Percentiles rank a stretch among this genome's conserved stretches.
Evolutionary conservation across 139 green algal species (phyloP).

Genomic region (Deuterostichococcus epilithicus): DNA sequence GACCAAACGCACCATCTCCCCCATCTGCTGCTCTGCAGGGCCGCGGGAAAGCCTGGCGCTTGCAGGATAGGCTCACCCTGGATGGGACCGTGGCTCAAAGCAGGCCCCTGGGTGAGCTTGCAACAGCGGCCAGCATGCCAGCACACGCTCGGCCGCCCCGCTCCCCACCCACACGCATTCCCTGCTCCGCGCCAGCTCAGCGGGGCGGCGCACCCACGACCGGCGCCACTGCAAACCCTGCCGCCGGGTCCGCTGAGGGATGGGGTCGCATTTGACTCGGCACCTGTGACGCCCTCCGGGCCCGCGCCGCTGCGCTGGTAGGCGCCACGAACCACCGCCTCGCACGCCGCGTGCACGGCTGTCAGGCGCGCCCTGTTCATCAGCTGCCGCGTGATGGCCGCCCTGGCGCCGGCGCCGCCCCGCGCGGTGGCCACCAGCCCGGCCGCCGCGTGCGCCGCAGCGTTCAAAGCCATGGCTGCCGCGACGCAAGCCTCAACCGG

Average conservation of each 20-base stretch:
- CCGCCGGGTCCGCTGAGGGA: no score
- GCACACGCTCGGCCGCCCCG: conserved; percentile 1
- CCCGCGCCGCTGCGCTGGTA: neutral
- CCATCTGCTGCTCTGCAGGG: conserved; percentile 29
- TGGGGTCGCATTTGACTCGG: no score
- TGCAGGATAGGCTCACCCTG: neutral
- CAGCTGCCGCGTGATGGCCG: neutral
- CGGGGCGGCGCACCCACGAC: neutral
- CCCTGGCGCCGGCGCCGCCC: no score
- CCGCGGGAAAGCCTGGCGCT: neutral
- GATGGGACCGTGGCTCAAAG: neutral
- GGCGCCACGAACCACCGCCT: neutral
- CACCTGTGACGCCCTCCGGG: neutral
- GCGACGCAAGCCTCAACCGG: neutral
- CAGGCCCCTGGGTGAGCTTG: neutral
- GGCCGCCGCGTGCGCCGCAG: no score
- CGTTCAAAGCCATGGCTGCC: neutral
- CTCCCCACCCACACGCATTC: neutral
- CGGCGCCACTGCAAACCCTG: no score
- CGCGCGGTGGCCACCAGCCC: neutral
- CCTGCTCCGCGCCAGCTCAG: neutral
- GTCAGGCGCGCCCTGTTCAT: neutral
- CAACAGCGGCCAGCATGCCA: neutral
- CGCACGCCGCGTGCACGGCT: neutral
- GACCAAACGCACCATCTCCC: conserved; percentile 39